Evolutionary conservation across 2,329 filamentous ascomycete genomes (phyloP).

Genomic region (Claviceps arundinis): DNA sequence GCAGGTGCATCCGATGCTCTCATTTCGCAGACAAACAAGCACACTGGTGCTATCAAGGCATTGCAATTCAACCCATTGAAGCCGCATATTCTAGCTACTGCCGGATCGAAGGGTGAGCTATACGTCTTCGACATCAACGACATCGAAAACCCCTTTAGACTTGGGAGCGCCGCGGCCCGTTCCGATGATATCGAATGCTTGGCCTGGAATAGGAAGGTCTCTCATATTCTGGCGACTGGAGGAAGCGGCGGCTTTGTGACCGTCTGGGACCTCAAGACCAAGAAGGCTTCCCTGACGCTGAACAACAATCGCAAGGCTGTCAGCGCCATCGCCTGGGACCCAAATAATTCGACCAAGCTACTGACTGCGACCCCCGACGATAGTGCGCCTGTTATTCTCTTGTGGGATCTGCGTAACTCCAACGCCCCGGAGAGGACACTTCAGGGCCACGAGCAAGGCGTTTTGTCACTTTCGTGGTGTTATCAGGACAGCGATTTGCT

Average conservation of each 20-base stretch:
- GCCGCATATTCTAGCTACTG: slow-evolving; percentile 81
- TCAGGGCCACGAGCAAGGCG: slow-evolving; percentile 84
- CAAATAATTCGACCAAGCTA: slow-evolving; percentile 85
- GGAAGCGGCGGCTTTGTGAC: slow-evolving; percentile 90
- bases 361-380: slow-evolving; percentile 87
- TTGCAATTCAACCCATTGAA: slow-evolving; percentile 93
- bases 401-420: slow-evolving; percentile 94
- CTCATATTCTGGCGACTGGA: slow-evolving; percentile 90
- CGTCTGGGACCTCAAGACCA: slow-evolving; percentile 96
- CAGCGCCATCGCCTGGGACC: slow-evolving; percentile 94
- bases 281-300: slow-evolving; percentile 90
- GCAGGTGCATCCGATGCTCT: slow-evolving; percentile 54
- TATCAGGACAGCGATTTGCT: slow-evolving; percentile 77
- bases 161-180: slow-evolving; percentile 77
- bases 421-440: slow-evolving; percentile 85
- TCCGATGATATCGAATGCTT: slow-evolving; percentile 92
- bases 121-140: slow-evolving; percentile 94
- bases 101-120: slow-evolving; percentile 87
- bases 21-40: slow-evolving; percentile 77
- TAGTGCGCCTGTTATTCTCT: slow-evolving; percentile 69
- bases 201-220: slow-evolving; percentile 97
- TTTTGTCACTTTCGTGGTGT: slow-evolving; percentile 93
- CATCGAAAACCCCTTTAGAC: slow-evolving; percentile 70
- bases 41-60: slow-evolving; percentile 84
- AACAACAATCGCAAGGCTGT: slow-evolving; percentile 93